Base-by-base conservation (phyloP, 169 alveolate species). In the Eimeria maxima region DNA sequence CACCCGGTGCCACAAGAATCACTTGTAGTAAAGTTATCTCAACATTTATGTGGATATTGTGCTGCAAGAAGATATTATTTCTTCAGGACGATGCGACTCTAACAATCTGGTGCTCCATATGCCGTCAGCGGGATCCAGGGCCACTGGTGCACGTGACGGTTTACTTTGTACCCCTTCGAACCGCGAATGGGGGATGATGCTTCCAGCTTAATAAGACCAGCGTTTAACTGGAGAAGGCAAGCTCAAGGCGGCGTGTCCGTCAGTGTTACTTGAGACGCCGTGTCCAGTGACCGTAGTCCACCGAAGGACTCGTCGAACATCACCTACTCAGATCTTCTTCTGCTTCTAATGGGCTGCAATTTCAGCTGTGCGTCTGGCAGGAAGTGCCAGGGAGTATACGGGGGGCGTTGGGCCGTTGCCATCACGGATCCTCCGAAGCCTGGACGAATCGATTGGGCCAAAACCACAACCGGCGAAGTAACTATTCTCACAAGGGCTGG, bases 401-500 rank as follows among this genome's bases (percentile, higher is more conserved):
- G 65, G 60, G 60, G 22, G 24, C 38, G 45, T 38, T 33, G 20
- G 42, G 42, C 63, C 13, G 10, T 76, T 2, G 18, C 33, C 63
- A 76, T 76, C 63, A 76, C 87, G 63, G 87, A 76, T 4, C 87
- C 60, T 13, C 87, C 87, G 38, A 16, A 44, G 45, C 20, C 13
- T 24, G 60, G 87, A 42, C 87, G 63, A 38, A 13, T 76, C 44
- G 87, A 76, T 44, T 76, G 87, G 87, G 87, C 38, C 38, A 76
- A 76, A 45, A 22, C 87, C 38, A 42, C 87, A 42, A 44, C 63
- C 38, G 87, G 87, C 29, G 87, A 76, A 76, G 20, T 76, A 76
- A 76, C 87, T 44, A 76, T 76, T 44, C 87, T 76, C 87, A 76
- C 87, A 29, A 76, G 87, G 42, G 60, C 45, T 44, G 87, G 87